Percentiles rank a stretch among this genome's conserved stretches.
Conservation (phyloP, 352 stramenopile species). For the Bremia lactucae region DNA sequence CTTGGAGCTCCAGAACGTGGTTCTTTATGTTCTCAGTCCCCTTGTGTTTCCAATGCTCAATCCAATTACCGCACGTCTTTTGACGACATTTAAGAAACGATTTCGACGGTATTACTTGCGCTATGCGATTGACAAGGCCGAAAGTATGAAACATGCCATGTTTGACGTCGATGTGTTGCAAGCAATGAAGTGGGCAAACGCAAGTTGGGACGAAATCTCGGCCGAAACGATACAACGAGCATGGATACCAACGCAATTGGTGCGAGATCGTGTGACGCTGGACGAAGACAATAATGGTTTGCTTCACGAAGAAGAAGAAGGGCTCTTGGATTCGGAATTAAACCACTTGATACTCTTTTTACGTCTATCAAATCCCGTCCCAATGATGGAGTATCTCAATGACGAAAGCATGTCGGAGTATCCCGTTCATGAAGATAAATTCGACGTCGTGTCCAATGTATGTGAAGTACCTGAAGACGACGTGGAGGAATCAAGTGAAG, state of each 20-base stretch:
- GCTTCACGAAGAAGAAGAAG: constrained; percentile 48
- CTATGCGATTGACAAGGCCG: constrained; percentile 47
- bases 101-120: constrained; percentile 65
- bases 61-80: constrained; percentile 47
- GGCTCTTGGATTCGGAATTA: constrained; percentile 49
- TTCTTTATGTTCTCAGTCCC: constrained; percentile 46
- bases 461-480: constrained; percentile 65
- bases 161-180: constrained; percentile 64
- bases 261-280: constrained; percentile 38
- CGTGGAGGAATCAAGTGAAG: constrained; percentile 39
- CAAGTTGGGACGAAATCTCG: constrained; percentile 63
- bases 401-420: constrained; percentile 61
- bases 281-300: constrained; percentile 41
- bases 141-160: constrained; percentile 30
- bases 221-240: constrained; percentile 56
- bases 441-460: constrained; percentile 58
- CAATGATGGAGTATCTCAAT: constrained; percentile 59
- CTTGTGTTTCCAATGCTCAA: constrained; percentile 51
- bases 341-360: constrained; percentile 59
- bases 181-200: constrained; percentile 66
- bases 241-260: constrained; percentile 48
- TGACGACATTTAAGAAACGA: constrained; percentile 62
- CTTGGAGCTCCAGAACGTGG: constrained; percentile 65
- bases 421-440: constrained; percentile 73
- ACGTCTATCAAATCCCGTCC: constrained; percentile 42